Evolutionary conservation across 1,139 yeast species (phyloP), one percentile per base, ranked within the genome.

Genomic region (Meyerozyma athensensis): DNA sequence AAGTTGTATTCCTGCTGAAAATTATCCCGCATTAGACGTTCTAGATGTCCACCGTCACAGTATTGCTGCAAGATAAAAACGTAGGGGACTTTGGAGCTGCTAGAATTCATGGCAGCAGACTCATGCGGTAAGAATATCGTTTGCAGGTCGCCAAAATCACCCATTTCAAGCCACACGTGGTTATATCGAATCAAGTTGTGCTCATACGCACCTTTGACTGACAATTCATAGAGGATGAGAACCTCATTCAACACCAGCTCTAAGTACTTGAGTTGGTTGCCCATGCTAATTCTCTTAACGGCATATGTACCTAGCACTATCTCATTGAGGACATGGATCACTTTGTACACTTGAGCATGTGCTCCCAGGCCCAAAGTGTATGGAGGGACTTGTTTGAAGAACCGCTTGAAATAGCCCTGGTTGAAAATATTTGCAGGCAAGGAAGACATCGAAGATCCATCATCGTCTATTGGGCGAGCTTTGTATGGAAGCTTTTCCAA

Each of bases 161-260:
- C 86, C 53, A 80, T 67, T 52, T 89, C 97, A 28, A 89, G 60
- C 96, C 97, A 89, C 22, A 87, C 96, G 60, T 89, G 96, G 53
- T 87, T 87, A 54, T 89, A 89, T 19, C 85, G 76, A 17, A 87
- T 86, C 47, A 87, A 68, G 54, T 87, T 86, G 18, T 77, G 61
- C 37, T 63, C 69, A 37, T 61, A 62, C 23, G 70, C 69, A 0
- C 71, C 69, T 33, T 59, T 56, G 13, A 51, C 62, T 0, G 71
- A 71, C 23, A 74, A 54, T 43, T 72, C 74, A 48, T 72, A 73
- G 21, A 74, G 52, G 33, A 87, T 75, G 47, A 83, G 75, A 3
- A 89, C 96, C 53, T 89, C 96, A 39, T 79, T 73, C 37, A 89
- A 65, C 6, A 85, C 90, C 46, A 77, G 81, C 39, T 77, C 75